Percentiles rank a stretch among this genome's conserved stretches.
These are phyloP conservation scores for Leishmania martiniquensis DNA, from an alignment of 208 protist species.

Conservation along the genomic window DNA sequence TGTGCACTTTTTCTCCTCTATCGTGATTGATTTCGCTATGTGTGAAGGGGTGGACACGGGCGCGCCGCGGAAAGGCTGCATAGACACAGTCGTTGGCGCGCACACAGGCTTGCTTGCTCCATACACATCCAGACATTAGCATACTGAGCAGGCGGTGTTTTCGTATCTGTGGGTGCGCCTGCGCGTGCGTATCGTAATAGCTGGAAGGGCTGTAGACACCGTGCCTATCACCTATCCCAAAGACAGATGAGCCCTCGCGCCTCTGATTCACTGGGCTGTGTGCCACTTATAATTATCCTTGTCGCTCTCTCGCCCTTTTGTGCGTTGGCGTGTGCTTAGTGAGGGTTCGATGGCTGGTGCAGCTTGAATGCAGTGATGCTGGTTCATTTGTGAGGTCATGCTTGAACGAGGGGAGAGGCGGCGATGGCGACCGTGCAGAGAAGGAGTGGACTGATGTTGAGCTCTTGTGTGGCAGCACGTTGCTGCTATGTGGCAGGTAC, in stretches of 20 bases:
- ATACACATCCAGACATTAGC: neutral
- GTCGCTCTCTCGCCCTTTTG: neutral
- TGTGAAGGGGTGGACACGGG: neutral
- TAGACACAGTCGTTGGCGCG: neutral
- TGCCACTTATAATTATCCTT: neutral
- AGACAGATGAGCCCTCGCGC: neutral
- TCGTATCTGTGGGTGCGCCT: neutral
- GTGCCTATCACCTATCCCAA: neutral
- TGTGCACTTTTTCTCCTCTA: neutral
- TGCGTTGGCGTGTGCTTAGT: neutral
- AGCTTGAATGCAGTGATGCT: neutral
- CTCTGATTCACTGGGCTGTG: neutral
- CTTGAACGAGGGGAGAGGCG: neutral
- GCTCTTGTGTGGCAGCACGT: neutral
- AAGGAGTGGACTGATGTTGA: neutral
- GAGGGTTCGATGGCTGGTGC: neutral
- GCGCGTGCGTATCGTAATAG: neutral
- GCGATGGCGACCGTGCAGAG: neutral
- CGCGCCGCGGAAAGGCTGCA: too few species aligned
- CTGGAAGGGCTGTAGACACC: neutral
- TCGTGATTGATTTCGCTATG: too few species aligned
- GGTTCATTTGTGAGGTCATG: neutral
- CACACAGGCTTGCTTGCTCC: neutral
- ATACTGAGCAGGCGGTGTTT: neutral
- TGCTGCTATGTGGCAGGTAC: neutral